These are phyloP conservation scores for Crithidia expoeki DNA, from an alignment of 208 protist genomes.

Conservation along the genomic window DNA sequence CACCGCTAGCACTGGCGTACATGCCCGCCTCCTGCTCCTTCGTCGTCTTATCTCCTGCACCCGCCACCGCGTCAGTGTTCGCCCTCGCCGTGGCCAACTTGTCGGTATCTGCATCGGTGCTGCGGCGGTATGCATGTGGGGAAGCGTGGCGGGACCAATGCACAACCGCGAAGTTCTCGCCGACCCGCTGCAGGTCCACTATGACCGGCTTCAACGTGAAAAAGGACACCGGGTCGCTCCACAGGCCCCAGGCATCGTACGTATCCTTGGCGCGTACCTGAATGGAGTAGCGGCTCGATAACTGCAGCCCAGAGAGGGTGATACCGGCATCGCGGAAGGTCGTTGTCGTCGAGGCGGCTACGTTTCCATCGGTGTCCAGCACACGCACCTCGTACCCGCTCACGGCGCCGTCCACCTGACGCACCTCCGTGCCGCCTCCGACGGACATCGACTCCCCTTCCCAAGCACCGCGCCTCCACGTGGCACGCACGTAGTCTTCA, in stretches of 20 bases:
- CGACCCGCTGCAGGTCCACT: conserved; percentile 55
- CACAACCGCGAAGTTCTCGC: conserved; percentile 86
- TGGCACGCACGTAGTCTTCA: conserved; percentile 90
- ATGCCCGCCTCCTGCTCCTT: conserved; percentile 28
- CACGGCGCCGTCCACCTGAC: conserved; percentile 83
- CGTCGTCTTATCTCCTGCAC: conserved; percentile 6
- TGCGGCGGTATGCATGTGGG: background rate
- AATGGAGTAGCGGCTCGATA: conserved; percentile 81
- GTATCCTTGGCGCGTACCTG: conserved; percentile 91
- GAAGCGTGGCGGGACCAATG: conserved; percentile 70
- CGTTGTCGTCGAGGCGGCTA: conserved; percentile 59
- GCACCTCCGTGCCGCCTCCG: conserved; percentile 51
- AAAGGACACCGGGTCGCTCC: conserved; percentile 81
- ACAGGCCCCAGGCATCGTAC: conserved; percentile 92
- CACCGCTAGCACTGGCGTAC: conserved; percentile 27
- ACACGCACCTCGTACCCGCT: conserved; percentile 90
- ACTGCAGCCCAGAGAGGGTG: conserved; percentile 63
- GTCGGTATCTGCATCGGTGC: conserved; percentile 14
- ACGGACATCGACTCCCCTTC: conserved; percentile 38
- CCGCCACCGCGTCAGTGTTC: background rate
- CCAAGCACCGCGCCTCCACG: conserved; percentile 82
- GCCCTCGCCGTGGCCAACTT: background rate
- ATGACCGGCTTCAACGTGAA: conserved; percentile 80
- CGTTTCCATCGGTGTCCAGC: conserved; percentile 51
- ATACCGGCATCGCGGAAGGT: conserved; percentile 70